phyloP scores from a whole-genome alignment of 176 grass and related monocot species.

The Rhynchospora tenuis region DNA sequence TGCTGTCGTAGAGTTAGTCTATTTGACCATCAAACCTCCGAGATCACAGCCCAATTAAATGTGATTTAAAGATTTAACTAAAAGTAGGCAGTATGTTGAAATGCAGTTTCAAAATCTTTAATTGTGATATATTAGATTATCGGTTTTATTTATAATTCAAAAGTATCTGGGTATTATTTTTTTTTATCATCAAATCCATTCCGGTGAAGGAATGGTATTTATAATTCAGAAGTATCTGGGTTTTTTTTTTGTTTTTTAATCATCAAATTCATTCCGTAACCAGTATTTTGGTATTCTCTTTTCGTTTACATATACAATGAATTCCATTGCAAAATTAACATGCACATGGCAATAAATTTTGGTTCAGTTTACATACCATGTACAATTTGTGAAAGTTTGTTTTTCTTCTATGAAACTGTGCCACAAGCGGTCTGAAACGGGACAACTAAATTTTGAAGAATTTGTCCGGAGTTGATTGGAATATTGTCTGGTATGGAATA shows the following conservation, averaged over 20 bases:
- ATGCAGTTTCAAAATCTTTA: not conserved
- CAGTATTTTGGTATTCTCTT: not conserved
- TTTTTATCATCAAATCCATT: not conserved
- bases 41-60: no score
- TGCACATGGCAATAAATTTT: no score
- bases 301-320: not conserved
- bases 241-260: not conserved
- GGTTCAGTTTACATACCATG: no score
- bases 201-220: no score
- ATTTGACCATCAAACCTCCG: no score
- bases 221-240: not conserved
- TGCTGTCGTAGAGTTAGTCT: no score
- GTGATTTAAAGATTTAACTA: not conserved
- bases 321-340: not conserved
- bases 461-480: not conserved
- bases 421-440: no score
- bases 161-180: not conserved
- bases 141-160: not conserved
- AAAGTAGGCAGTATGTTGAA: not conserved
- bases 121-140: not conserved
- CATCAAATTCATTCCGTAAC: not conserved
- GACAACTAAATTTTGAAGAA: not conserved
- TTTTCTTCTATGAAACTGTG: no score
- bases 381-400: no score
- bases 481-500: not conserved